Evolutionary conservation across 2,329 filamentous ascomycete genomes (phyloP).

Genomic region (Leptosphaerulina australis): DNA sequence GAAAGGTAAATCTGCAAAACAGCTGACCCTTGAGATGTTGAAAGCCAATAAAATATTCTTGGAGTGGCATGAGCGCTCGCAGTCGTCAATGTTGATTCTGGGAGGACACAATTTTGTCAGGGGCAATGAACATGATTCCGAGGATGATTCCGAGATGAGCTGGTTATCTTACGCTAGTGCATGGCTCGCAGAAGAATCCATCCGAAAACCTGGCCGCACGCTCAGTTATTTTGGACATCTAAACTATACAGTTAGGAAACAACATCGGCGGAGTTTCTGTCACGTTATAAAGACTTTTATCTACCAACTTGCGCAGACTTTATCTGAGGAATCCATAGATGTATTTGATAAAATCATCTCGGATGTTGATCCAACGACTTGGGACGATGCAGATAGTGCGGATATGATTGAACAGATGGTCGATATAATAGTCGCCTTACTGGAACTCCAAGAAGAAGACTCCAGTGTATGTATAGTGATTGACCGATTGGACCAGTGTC

Average conservation of each 20-base stretch:
- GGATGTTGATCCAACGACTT: background rate
- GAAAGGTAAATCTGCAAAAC: background rate
- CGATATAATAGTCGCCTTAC: background rate
- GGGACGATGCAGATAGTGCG: background rate
- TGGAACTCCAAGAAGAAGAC: background rate
- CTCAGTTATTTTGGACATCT: background rate
- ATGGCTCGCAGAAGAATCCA: background rate
- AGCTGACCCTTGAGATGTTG: background rate
- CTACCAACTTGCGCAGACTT: background rate
- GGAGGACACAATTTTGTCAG: background rate
- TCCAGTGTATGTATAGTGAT: background rate
- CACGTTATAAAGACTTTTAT: background rate
- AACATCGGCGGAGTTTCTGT: background rate
- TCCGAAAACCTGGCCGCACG: background rate
- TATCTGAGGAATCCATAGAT: background rate
- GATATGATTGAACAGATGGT: background rate
- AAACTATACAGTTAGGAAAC: background rate
- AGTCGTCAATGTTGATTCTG: background rate
- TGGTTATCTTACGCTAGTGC: background rate
- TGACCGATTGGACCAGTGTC: background rate
- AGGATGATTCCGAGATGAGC: background rate
- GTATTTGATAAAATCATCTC: background rate
- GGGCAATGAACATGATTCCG: background rate
- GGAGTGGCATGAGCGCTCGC: background rate
- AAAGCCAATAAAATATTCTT: background rate